Conservation (phyloP, 371 early-diverging fungal species). For the Paraphysoderma sedebokerense region DNA sequence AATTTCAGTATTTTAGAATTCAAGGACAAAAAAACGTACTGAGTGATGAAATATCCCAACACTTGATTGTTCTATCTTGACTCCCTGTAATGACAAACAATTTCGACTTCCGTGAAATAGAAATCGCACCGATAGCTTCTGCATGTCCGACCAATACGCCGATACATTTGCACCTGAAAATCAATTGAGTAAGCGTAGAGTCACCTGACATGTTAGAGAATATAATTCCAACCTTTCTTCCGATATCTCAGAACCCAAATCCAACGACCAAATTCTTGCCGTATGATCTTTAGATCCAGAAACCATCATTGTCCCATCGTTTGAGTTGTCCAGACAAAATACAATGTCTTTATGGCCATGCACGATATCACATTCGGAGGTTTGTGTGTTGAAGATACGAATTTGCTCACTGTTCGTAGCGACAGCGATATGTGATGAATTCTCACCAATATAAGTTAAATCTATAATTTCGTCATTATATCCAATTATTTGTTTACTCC, state of each 20-base stretch:
- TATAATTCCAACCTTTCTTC: too few relatives aligned
- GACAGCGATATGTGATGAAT: conserved; percentile 58
- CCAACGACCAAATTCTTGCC: conserved; percentile 55
- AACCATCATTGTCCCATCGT: conserved; percentile 44
- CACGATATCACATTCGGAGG: conserved; percentile 62
- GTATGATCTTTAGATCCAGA: conserved; percentile 84
- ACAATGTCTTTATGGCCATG: conserved; percentile 80
- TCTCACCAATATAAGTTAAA: conserved; percentile 50
- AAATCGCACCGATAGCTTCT: conserved; percentile 74
- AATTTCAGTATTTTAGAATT: neutral
- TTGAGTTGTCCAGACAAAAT: conserved; percentile 48
- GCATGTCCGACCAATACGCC: conserved; percentile 78
- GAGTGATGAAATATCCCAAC: conserved; percentile 49
- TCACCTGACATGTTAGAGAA: too few relatives aligned
- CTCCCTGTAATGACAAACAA: conserved; percentile 64
- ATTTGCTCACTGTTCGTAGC: conserved; percentile 84
- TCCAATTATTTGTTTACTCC: conserved; percentile 71
- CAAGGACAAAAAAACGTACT: neutral
- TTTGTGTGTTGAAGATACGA: conserved; percentile 60
- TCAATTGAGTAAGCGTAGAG: too few relatives aligned
- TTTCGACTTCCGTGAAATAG: conserved; percentile 37
- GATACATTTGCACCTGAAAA: conserved; percentile 16
- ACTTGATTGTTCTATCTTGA: conserved; percentile 85
- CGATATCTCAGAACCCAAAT: conserved; percentile 4
- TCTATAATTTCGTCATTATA: conserved; percentile 92